Evolutionary conservation across 768 basidiomycete genomes (phyloP).

Genomic region (Boletus patriciae): DNA sequence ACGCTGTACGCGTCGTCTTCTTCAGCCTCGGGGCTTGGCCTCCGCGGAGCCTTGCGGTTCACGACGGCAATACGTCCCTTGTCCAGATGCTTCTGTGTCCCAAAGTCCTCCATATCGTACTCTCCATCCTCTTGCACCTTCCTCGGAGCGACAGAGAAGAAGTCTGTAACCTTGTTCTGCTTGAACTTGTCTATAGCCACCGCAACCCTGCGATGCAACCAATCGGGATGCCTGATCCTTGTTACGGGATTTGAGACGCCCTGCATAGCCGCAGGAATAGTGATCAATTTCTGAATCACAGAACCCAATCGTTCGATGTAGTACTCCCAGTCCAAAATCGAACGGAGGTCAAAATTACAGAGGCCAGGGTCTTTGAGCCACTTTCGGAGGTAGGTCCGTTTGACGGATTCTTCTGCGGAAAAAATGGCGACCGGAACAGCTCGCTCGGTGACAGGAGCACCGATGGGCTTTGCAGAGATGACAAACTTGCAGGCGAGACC

Average conservation of each 20-base stretch:
- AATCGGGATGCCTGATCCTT: conserved; percentile 94
- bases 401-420: conserved; percentile 89
- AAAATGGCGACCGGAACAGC: conserved; percentile 98
- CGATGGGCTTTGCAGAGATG: conserved; percentile 90
- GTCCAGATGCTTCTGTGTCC: conserved; percentile 17
- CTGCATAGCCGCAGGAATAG: conserved; percentile 98
- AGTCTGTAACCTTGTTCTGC: conserved; percentile 96
- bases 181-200: conserved; percentile 94
- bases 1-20: conserved; percentile 20
- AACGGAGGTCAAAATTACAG: conserved; percentile 83
- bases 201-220: conserved; percentile 89
- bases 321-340: conserved; percentile 97
- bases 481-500: conserved; percentile 99
- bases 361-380: conserved; percentile 96
- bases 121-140: conserved; percentile 14
- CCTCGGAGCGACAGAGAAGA: conserved; percentile 52
- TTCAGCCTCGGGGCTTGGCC: conserved; percentile 44
- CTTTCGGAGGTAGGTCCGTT: conserved; percentile 85
- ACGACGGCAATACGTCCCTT: conserved; percentile 53
- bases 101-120: conserved; percentile 67
- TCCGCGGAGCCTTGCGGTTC: conserved; percentile 47
- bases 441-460: conserved; percentile 95
- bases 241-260: conserved; percentile 96
- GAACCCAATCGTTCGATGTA: conserved; percentile 97
- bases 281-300: conserved; percentile 98